Evolutionary conservation across 2,329 filamentous ascomycete genomes (phyloP), one percentile per base, ranked within the genome.

Genomic region (Epichloe typhina): DNA sequence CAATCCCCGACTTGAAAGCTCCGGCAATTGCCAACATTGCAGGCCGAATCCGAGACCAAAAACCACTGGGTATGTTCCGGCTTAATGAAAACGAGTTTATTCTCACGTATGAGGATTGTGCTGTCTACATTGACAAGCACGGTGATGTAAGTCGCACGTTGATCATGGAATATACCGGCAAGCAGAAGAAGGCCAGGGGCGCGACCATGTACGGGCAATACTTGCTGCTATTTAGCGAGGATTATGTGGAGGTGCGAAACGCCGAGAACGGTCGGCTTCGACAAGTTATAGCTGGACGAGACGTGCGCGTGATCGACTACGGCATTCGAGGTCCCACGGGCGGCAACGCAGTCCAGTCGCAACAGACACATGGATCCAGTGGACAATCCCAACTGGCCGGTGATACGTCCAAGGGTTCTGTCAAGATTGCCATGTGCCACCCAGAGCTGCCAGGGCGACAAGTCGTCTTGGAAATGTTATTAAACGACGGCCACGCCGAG

Each of bases 121-220:
- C 90, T 17, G 90, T 98, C 8, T 98, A 97, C 62, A 86, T 97
- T 63, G 94, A 98, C 72, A 96, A 97, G 69, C 89, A 97, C 66
- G 93, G 93, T 57, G 93, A 98, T 54, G 88, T 98, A 31, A 91
- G 83, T 39, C 85, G 94, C 44, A 88, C 85, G 31, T 88, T 97
- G 52, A 90, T 97, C 61, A 95, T 98, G 89, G 89, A 97, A 64
- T 98, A 97, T 66, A 93, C 95, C n/a, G 93, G 93, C 57, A 91
- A 85, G 61, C 77, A 80, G 63, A 80, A 80, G 67, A 80, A 79
- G 66, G 93, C 93, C 1, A 83, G 55, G 55, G 81, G 82, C 12
- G 90, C 90, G 2, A 93, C 89, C 54, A 83, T 97, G 70, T 94
- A 88, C 59, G 90, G 89, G 1, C 85, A 89, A 52, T 97, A 95